Percentiles rank a stretch among this genome's conserved stretches.
Conservation (phyloP, 1,139 yeast species). For the Hyphopichia pseudoburtonii region DNA sequence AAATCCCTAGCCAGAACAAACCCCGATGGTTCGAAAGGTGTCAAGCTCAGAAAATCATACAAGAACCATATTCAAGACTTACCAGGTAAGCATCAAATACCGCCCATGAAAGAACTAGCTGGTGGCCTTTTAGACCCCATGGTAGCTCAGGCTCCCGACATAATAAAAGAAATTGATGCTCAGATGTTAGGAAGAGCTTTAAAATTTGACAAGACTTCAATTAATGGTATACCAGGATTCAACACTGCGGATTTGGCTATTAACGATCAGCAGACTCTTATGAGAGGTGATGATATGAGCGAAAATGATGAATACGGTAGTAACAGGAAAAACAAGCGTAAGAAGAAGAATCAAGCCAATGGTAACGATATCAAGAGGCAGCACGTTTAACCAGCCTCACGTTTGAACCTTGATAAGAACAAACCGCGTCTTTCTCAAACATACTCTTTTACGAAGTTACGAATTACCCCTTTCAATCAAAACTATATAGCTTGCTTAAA, state of each 20-base stretch:
- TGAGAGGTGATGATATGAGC: constrained; percentile 44
- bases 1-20: constrained; percentile 83
- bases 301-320: constrained; percentile 37
- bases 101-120: constrained; percentile 55
- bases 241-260: constrained; percentile 69
- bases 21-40: constrained; percentile 86
- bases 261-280: constrained; percentile 47
- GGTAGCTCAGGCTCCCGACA: constrained; percentile 36
- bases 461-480: too few species aligned
- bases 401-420: too few species aligned
- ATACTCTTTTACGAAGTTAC: too few species aligned
- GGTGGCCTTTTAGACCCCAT: constrained; percentile 53
- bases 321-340: constrained; percentile 32
- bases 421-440: too few species aligned
- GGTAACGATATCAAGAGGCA: constrained; percentile 39
- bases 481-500: too few species aligned
- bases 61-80: constrained; percentile 87
- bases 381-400: constrained; percentile 32
- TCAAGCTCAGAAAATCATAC: constrained; percentile 87
- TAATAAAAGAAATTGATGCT: constrained; percentile 51
- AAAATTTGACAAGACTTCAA: constrained; percentile 65
- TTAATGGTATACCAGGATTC: constrained; percentile 77
- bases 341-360: constrained; percentile 29
- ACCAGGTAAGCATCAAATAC: constrained; percentile 75
- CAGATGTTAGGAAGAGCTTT: constrained; percentile 52